Conservation (phyloP, 75 land plant genomes). For the Picea sitchensis region DNA sequence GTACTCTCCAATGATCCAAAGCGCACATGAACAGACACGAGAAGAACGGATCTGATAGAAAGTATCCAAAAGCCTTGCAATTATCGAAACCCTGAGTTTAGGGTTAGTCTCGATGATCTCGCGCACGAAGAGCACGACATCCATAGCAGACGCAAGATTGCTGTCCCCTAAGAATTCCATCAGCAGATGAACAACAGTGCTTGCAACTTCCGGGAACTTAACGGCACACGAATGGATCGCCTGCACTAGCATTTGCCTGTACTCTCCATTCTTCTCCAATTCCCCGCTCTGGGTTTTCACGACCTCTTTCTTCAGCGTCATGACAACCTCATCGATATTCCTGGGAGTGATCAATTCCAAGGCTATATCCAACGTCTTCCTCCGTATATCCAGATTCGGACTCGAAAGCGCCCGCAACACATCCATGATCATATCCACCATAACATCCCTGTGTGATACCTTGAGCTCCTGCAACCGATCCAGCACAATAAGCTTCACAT, state of each 20-base stretch:
- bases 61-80: conserved; percentile 74
- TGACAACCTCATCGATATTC: conserved; percentile 84
- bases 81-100: conserved; percentile 78
- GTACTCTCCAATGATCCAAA: conserved; percentile 95
- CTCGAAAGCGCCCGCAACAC: conserved; percentile 81
- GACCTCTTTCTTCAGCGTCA: conserved; percentile 84
- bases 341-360: conserved; percentile 81
- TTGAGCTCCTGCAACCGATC: conserved; percentile 86
- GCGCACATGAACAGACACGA: conserved; percentile 83
- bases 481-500: conserved; percentile 91
- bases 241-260: conserved; percentile 88
- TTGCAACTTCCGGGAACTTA: conserved; percentile 92
- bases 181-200: conserved; percentile 86
- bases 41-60: conserved; percentile 91
- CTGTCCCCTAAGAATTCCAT: conserved; percentile 93
- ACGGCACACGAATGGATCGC: conserved; percentile 90
- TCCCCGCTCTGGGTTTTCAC: conserved; percentile 89
- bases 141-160: conserved; percentile 82
- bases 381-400: conserved; percentile 83
- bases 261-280: conserved; percentile 91
- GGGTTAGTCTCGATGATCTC: conserved; percentile 93
- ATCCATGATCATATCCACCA: conserved; percentile 94
- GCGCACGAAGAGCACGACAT: conserved; percentile 80
- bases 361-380: conserved; percentile 82
- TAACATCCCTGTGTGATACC: conserved; percentile 67